Base-by-base conservation (phyloP, 1,284 basidiomycete species). In the Cryptococcus sp. region DNA sequence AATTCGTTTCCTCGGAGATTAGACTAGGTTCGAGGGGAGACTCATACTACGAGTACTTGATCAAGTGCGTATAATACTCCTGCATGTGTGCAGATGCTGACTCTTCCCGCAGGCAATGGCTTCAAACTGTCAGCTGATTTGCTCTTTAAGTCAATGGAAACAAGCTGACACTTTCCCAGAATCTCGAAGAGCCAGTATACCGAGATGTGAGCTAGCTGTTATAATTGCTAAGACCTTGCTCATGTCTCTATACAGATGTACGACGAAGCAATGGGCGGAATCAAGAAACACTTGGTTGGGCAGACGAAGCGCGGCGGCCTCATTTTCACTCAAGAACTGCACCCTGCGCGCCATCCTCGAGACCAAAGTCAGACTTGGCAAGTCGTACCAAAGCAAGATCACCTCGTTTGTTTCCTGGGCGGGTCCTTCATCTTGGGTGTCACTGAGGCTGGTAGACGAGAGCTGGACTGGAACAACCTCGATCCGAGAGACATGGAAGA, bases 371-470 rank as follows among this genome's bases (percentile, higher is more conserved):
- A 88, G 29, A 76, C 79, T 52, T 92, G 89, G 89, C 81, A 82
- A 23, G 79, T 89, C 16, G 80, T 83, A 1, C 88, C 89, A 16
- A 95, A 96, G 77, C 94, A 98, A 80, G 94, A 98, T 74, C 94
- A 97, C 75, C 84, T 98, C 20, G 93, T 92, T 1, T 97, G 94
- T 78, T 98, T 97, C 85, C 80, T 97, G 46, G 93, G 89, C 38
- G 93, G 93, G 5, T 89, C 89, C 2, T 84, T 97, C 65, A 87
- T 97, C 83, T 84, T 97, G 6, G 93, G 94, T 20, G 89, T 93
- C 15, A 89, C 88, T 1, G 87, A 86, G 34, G 83, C 86, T 0
- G 84, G 85, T 2, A 75, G 87, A 4, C 85, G 65, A 39, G 55
- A 52, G 20, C 48, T 65, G 7, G 65, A 68, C 44, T 76, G 73